Evolutionary conservation across 2,329 filamentous ascomycete species (phyloP).

Genomic region (Trichoderma polysporum): DNA sequence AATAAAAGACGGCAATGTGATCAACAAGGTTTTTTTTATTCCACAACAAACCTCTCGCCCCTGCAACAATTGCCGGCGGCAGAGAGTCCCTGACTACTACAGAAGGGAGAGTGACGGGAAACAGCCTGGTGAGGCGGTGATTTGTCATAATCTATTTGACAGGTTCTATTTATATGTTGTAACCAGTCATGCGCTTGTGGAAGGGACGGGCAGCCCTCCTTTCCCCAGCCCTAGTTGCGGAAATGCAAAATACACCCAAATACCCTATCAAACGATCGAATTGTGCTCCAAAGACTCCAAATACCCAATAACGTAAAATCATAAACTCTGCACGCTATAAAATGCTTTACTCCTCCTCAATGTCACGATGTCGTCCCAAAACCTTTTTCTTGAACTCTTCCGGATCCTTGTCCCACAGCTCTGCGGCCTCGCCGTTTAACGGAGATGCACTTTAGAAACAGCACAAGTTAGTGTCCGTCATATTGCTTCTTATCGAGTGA

Average conservation of each 20-base stretch:
- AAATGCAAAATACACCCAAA: slow-evolving; percentile 35
- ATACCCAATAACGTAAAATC: slow-evolving; percentile 36
- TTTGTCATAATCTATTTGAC: slow-evolving; percentile 21
- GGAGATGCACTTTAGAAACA: slow-evolving; percentile 71
- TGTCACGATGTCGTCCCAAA: slow-evolving; percentile 59
- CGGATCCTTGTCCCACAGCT: slow-evolving; percentile 88
- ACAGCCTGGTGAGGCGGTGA: slow-evolving; percentile 21
- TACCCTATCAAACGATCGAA: slow-evolving; percentile 33
- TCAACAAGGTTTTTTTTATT: slow-evolving; percentile 27
- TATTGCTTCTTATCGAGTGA: neutral
- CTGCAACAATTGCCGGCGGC: neutral
- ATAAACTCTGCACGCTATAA: slow-evolving; percentile 13
- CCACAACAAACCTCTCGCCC: slow-evolving; percentile 13
- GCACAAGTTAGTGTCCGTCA: slow-evolving; percentile 22
- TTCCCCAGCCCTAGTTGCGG: slow-evolving; percentile 17
- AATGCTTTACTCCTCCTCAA: slow-evolving; percentile 55
- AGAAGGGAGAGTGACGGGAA: slow-evolving; percentile 3
- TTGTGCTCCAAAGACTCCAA: slow-evolving; percentile 43
- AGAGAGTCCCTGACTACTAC: neutral
- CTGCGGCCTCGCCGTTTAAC: slow-evolving; percentile 91
- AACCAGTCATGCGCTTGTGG: slow-evolving; percentile 16
- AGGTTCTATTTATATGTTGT: slow-evolving; percentile 17
- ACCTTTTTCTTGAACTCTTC: slow-evolving; percentile 84
- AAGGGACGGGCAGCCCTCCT: slow-evolving; percentile 6
- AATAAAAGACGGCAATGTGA: slow-evolving; percentile 39